These are phyloP conservation scores for Andrographis paniculata DNA, from an alignment of 305 asterid species.

Conservation along the genomic window DNA sequence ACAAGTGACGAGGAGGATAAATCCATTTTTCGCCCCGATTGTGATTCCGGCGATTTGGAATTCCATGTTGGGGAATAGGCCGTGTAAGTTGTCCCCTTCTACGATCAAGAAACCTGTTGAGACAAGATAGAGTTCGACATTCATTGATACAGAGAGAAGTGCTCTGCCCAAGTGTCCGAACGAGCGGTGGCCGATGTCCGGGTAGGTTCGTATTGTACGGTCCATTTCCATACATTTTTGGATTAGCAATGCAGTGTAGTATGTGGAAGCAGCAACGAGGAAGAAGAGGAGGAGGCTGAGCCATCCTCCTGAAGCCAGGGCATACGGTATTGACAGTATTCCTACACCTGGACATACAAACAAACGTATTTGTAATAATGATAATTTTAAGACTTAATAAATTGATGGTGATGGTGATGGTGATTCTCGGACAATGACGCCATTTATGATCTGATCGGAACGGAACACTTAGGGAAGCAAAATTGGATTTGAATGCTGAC, in stretches of 20 bases:
- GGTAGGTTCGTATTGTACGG: slow-evolving; percentile 46
- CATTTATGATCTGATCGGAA: too few species aligned
- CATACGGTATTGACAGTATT: slow-evolving; percentile 68
- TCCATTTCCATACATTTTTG: slow-evolving; percentile 76
- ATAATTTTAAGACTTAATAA: too few species aligned
- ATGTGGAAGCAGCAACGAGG: slow-evolving; percentile 49
- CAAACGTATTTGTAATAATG: too few species aligned
- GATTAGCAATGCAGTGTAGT: slow-evolving; percentile 52
- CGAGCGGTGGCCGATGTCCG: slow-evolving; percentile 66
- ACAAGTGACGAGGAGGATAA: slow-evolving; percentile 45
- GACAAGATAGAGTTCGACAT: slow-evolving; percentile 63
- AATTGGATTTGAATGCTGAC: too few species aligned
- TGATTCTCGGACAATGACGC: too few species aligned
- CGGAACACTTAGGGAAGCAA: too few species aligned
- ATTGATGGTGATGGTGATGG: too few species aligned
- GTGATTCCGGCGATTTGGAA: slow-evolving; percentile 27
- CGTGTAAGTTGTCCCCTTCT: slow-evolving; percentile 57
- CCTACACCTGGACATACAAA: slow-evolving; percentile 53
- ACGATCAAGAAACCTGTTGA: slow-evolving; percentile 82
- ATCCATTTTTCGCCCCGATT: slow-evolving; percentile 36
- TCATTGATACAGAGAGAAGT: slow-evolving; percentile 46
- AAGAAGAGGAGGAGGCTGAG: slow-evolving; percentile 48
- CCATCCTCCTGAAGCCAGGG: slow-evolving; percentile 78
- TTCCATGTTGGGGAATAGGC: slow-evolving; percentile 32
- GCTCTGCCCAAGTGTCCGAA: slow-evolving; percentile 55